phyloP scores from a whole-genome alignment of 1,284 basidiomycete genomes.

The Cutaneotrichosporon sp. region DNA sequence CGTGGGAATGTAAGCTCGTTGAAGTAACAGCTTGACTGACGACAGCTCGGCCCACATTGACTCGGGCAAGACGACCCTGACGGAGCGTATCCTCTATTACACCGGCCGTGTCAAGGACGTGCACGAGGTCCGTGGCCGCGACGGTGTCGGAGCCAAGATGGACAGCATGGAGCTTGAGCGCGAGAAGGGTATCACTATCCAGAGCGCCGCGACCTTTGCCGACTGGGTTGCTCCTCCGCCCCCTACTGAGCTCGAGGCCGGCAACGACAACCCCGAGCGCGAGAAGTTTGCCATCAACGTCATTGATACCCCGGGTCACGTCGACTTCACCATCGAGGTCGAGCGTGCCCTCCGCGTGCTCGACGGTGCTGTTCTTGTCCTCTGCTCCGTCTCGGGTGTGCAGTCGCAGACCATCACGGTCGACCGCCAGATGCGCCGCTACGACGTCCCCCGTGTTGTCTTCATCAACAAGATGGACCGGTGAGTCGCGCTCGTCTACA shows the following conservation, averaged over 20 bases:
- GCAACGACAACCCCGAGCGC: slow-evolving; percentile 53
- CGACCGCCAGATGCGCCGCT: slow-evolving; percentile 96
- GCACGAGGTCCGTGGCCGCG: slow-evolving; percentile 93
- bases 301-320: slow-evolving; percentile 98
- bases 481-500: not conserved
- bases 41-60: slow-evolving; percentile 80
- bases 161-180: slow-evolving; percentile 98
- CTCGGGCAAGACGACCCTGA: slow-evolving; percentile 97
- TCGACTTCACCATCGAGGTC: slow-evolving; percentile 99
- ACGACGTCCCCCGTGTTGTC: slow-evolving; percentile 88
- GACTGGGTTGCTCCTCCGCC: slow-evolving; percentile 73
- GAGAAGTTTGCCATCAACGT: slow-evolving; percentile 94
- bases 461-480: slow-evolving; percentile 99
- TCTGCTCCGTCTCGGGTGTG: slow-evolving; percentile 96
- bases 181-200: slow-evolving; percentile 99
- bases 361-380: slow-evolving; percentile 92
- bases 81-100: slow-evolving; percentile 92
- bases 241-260: slow-evolving; percentile 48
- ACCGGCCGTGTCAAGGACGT: slow-evolving; percentile 94
- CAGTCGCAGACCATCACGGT: slow-evolving; percentile 99
- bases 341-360: slow-evolving; percentile 93
- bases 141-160: slow-evolving; percentile 98
- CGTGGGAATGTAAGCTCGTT: slow-evolving; percentile 46
- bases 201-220: slow-evolving; percentile 96
- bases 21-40: not conserved